Conservation (phyloP, 2,329 filamentous ascomycete genomes). For the Alternaria sp. region DNA sequence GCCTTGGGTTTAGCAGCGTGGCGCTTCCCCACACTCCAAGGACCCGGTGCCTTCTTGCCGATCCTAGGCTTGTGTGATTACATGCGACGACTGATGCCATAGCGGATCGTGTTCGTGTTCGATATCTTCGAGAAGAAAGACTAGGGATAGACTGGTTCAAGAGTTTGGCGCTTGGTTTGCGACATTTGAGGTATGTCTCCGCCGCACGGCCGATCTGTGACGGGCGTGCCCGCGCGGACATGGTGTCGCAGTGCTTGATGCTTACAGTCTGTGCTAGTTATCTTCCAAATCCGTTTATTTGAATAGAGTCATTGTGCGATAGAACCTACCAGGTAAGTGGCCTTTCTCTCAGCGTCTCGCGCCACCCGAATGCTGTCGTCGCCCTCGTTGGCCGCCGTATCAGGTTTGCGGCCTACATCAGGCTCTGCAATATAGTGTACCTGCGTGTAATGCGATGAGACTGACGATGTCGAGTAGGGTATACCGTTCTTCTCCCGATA, state of each 20-base stretch:
- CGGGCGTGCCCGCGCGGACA: constrained; percentile 8
- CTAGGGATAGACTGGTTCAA: constrained; percentile 55
- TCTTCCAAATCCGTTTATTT: constrained; percentile 37
- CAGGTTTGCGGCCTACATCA: neutral
- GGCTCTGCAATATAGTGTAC: neutral
- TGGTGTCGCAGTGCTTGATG: constrained; percentile 15
- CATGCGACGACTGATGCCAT: constrained; percentile 50
- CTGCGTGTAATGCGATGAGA: neutral
- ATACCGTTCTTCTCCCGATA: constrained; percentile 40
- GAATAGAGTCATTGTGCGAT: constrained; percentile 38
- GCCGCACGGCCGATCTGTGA: constrained; percentile 11
- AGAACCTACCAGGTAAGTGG: constrained; percentile 40
- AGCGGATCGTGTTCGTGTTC: constrained; percentile 48
- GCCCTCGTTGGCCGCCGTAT: neutral
- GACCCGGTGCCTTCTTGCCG: constrained; percentile 41
- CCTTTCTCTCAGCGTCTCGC: constrained; percentile 2
- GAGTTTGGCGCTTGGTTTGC: constrained; percentile 51
- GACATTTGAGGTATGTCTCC: constrained; percentile 45
- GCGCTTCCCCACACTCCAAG: constrained; percentile 51
- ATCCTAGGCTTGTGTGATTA: constrained; percentile 41
- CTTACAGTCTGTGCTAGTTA: constrained; percentile 40
- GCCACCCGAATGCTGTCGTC: constrained; percentile 1
- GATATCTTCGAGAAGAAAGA: constrained; percentile 49
- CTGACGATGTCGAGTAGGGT: constrained; percentile 32
- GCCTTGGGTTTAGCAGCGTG: constrained; percentile 45